phyloP scores from a whole-genome alignment of 2,329 filamentous ascomycete species.

The Aspergillus jensenii region DNA sequence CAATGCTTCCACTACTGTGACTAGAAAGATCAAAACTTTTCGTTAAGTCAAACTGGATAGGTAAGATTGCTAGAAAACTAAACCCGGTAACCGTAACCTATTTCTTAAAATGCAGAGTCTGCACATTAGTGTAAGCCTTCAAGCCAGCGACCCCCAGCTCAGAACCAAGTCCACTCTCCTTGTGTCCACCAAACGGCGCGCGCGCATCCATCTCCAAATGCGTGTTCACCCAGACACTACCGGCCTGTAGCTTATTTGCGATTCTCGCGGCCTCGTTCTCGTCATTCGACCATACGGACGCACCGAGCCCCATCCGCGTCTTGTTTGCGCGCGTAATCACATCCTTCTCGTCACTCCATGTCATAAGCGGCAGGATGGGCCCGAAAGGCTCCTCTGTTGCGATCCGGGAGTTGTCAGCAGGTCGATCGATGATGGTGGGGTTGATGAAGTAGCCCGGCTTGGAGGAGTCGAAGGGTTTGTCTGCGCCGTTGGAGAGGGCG shows the following conservation, averaged over 20 bases:
- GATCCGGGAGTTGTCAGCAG: conserved; percentile 57
- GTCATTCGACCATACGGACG: conserved; percentile 60
- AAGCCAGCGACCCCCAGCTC: conserved; percentile 47
- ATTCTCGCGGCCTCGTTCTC: conserved; percentile 52
- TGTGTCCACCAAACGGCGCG: conserved; percentile 52
- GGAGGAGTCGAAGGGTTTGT: conserved; percentile 32
- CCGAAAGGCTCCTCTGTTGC: conserved; percentile 63
- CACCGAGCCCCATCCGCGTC: conserved; percentile 55
- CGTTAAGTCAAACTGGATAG: neutral
- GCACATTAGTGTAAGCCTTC: conserved; percentile 42
- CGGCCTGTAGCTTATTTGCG: conserved; percentile 56
- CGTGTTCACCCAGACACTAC: conserved; percentile 61
- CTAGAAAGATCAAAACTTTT: neutral
- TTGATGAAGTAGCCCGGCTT: conserved; percentile 57
- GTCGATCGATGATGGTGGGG: conserved; percentile 60
- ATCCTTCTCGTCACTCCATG: conserved; percentile 62
- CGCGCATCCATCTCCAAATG: conserved; percentile 29
- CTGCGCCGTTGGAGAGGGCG: conserved; percentile 53
- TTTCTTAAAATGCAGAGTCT: conserved; percentile 32
- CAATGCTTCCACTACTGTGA: too few relatives aligned
- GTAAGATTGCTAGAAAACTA: neutral
- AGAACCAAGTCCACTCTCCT: conserved; percentile 52
- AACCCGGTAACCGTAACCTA: neutral
- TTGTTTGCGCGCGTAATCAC: conserved; percentile 58
- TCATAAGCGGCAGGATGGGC: conserved; percentile 63